Percentiles rank a stretch among this genome's conserved stretches.
Conservation (phyloP, 1,284 basidiomycete genomes). For the Papiliotrema terrestris region DNA sequence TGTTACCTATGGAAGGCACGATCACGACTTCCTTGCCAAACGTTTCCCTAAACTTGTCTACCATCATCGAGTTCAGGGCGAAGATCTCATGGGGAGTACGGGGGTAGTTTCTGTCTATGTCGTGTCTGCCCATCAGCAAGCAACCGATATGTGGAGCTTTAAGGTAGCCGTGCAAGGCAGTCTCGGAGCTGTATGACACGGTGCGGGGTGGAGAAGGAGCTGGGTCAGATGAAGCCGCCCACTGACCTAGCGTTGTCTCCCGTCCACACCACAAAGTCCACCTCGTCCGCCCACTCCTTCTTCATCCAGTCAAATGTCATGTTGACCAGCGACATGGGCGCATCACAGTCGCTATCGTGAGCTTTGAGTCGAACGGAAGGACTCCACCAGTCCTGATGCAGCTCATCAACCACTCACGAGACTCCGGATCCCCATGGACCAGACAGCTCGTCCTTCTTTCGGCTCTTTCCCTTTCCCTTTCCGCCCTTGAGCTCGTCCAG, state of each 20-base stretch:
- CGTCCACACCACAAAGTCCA: constrained; percentile 93
- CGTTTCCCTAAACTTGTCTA: constrained; percentile 63
- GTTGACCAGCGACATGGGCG: constrained; percentile 73
- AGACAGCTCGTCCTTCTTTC: constrained; percentile 20
- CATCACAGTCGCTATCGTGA: constrained; percentile 71
- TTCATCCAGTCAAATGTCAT: constrained; percentile 76
- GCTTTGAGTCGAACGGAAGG: background rate
- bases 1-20: constrained; percentile 81
- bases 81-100: constrained; percentile 80
- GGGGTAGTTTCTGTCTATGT: constrained; percentile 75
- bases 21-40: constrained; percentile 76
- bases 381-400: background rate
- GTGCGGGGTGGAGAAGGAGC: too few relatives aligned
- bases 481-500: constrained; percentile 10
- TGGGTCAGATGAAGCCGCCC: background rate
- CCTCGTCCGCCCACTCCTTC: constrained; percentile 71
- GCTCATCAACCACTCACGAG: constrained; percentile 31
- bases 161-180: background rate
- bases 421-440: constrained; percentile 43
- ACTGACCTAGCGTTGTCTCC: constrained; percentile 81
- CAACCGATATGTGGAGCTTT: too few relatives aligned
- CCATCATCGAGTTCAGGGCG: constrained; percentile 66
- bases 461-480: constrained; percentile 6
- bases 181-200: too few relatives aligned
- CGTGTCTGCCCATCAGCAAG: constrained; percentile 59